Conservation (phyloP, 345 rosid species). For the Adansonia digitata region DNA sequence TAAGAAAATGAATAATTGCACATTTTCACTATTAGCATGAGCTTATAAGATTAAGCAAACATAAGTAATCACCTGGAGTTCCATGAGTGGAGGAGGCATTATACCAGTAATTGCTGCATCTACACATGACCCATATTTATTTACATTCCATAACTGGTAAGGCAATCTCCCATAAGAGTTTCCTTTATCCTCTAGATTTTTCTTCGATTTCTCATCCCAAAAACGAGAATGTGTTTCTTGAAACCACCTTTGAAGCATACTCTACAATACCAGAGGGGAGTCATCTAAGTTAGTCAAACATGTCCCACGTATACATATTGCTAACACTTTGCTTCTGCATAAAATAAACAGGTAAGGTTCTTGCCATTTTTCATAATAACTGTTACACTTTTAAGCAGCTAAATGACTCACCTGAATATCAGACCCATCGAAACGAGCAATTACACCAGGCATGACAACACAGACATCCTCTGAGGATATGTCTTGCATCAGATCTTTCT, state of each 20-base stretch:
- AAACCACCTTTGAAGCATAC: conserved; percentile 62
- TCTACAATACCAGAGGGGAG: conserved; percentile 31
- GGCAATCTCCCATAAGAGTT: conserved; percentile 47
- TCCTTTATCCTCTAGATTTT: conserved; percentile 39
- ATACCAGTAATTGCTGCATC: conserved; percentile 89
- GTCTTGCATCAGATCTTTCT: conserved; percentile 58
- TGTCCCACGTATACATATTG: background rate
- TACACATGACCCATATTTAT: conserved; percentile 68
- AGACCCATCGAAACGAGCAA: conserved; percentile 84
- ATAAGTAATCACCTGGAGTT: conserved; percentile 57
- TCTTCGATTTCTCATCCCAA: conserved; percentile 63
- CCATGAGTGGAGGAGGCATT: conserved; percentile 92
- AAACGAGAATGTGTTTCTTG: conserved; percentile 53
- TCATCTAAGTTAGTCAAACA: background rate
- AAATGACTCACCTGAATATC: conserved; percentile 51
- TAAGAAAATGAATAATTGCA: background rate
- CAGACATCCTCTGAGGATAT: conserved; percentile 65
- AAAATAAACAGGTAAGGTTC: background rate
- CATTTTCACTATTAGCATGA: background rate
- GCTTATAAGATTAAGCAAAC: conserved; percentile 2
- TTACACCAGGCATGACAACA: conserved; percentile 62
- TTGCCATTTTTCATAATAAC: background rate
- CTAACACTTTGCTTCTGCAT: background rate
- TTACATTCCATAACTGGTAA: conserved; percentile 85
- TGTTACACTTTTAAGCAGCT: background rate